These are phyloP conservation scores for Codiaeum variegatum DNA, from an alignment of 441 rosid species.

Conservation along the genomic window DNA sequence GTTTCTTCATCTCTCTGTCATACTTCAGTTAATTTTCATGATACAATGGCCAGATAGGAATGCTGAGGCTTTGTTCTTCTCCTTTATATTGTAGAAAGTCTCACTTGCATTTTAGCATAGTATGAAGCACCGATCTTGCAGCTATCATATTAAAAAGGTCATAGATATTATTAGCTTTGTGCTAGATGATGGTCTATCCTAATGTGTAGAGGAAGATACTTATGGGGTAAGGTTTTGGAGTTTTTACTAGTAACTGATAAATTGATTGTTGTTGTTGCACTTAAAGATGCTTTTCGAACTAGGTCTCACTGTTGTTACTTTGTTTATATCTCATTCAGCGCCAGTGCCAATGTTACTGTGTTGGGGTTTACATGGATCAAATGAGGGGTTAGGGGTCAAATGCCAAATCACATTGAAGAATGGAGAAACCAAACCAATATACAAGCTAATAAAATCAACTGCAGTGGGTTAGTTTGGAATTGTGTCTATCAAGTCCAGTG, in stretches of 20 bases:
- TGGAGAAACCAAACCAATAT: not conserved
- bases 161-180: not conserved
- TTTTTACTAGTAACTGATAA: not conserved
- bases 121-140: not conserved
- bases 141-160: not conserved
- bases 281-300: not conserved
- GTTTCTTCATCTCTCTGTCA: not conserved
- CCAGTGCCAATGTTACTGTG: not conserved
- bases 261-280: not conserved
- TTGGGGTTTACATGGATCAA: not conserved
- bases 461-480: not conserved
- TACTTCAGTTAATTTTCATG: not conserved
- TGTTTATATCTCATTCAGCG: not conserved
- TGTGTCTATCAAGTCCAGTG: not conserved
- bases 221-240: not conserved
- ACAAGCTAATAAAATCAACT: not conserved
- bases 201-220: not conserved
- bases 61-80: not conserved
- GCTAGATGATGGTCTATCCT: not conserved
- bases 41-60: not conserved
- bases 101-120: not conserved
- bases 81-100: not conserved
- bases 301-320: not conserved
- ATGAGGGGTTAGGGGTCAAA: not conserved
- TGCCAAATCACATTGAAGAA: not conserved